Percentiles rank a stretch among this genome's conserved stretches.
Evolutionary conservation across 805 yeast species (phyloP).

Genomic region (Myxozyma udenii): DNA sequence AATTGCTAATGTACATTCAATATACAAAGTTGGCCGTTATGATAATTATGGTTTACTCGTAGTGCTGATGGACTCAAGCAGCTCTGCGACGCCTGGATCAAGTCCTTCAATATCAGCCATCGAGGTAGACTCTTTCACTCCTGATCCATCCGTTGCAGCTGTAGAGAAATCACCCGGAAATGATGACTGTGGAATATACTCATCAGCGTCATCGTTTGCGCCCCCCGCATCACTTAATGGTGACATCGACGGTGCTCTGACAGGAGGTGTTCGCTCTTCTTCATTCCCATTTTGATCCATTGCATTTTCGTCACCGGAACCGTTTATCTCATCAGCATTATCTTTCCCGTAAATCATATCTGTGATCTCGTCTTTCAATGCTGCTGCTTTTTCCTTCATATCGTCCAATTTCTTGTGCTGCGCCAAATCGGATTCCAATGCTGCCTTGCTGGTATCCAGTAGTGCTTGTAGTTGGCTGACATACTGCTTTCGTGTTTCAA

Average conservation of each 20-base stretch:
- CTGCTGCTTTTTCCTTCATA: slow-evolving; percentile 32
- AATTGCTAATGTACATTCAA: too few relatives aligned
- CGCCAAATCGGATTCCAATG: slow-evolving; percentile 33
- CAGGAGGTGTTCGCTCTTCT: neutral
- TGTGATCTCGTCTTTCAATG: slow-evolving; percentile 5
- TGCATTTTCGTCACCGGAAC: neutral
- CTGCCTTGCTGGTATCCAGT: slow-evolving; percentile 33
- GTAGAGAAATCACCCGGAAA: too few relatives aligned
- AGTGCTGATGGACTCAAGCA: slow-evolving; percentile 2
- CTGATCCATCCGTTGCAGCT: too few relatives aligned
- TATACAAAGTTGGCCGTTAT: neutral
- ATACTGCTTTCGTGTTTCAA: slow-evolving; percentile 31
- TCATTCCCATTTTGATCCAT: neutral
- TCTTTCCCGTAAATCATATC: slow-evolving; percentile 15
- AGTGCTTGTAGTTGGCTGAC: slow-evolving; percentile 36
- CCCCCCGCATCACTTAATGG: neutral
- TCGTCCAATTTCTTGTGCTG: slow-evolving; percentile 34
- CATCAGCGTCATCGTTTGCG: neutral
- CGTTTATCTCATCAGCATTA: neutral
- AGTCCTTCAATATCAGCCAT: slow-evolving; percentile 8
- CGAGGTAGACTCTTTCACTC: neutral
- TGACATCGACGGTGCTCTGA: neutral
- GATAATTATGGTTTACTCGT: neutral
- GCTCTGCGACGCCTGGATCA: slow-evolving; percentile 26
- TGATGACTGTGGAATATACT: neutral